Conservation (phyloP, 1,284 basidiomycete species). For the Hemileccinum hortonii region DNA sequence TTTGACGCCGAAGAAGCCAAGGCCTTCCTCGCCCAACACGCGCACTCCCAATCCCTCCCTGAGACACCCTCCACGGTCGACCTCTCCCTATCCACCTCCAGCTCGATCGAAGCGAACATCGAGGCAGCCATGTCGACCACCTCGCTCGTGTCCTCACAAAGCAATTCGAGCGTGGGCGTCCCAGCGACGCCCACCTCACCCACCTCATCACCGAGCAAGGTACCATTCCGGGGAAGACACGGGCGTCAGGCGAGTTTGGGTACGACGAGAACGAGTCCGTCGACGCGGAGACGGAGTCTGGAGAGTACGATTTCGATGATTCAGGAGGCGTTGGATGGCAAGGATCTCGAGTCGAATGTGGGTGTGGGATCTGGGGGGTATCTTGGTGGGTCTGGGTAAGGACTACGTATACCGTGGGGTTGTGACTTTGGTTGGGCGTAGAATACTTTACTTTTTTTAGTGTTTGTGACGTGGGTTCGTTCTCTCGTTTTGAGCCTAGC, state of each 20-base stretch:
- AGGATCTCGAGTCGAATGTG: constrained; percentile 33
- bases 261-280: constrained; percentile 95
- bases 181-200: constrained; percentile 35
- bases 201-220: constrained; percentile 35
- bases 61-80: constrained; percentile 50
- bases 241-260: constrained; percentile 87
- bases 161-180: constrained; percentile 18
- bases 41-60: constrained; percentile 44
- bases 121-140: constrained; percentile 47
- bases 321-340: constrained; percentile 81
- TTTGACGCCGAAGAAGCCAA: constrained; percentile 84
- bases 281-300: constrained; percentile 86
- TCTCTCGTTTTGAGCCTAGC: no score
- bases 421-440: no score
- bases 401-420: background rate
- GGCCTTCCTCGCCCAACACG: constrained; percentile 45
- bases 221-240: constrained; percentile 75
- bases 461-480: no score
- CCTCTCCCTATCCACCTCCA: constrained; percentile 50
- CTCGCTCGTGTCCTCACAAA: constrained; percentile 33
- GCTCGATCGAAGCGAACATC: constrained; percentile 37
- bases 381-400: background rate
- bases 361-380: background rate
- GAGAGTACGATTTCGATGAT: constrained; percentile 97
- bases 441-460: no score